Evolutionary conservation across 192 early-diverging fungal genomes (phyloP).

Genomic region (Backusella westeae): DNA sequence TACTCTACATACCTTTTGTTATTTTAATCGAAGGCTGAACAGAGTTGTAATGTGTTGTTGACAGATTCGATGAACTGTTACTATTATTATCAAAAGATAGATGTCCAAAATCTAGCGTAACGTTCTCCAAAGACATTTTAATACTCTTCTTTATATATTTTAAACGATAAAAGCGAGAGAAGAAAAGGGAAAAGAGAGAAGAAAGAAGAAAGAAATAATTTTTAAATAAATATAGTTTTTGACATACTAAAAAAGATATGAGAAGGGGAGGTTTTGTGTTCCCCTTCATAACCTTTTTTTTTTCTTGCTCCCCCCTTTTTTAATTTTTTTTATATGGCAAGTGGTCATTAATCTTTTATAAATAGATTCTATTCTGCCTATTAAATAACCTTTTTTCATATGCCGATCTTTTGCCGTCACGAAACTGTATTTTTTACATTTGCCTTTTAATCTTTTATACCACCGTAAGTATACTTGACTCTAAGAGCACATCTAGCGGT

Average conservation of each 20-base stretch:
- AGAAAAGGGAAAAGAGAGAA: neutral
- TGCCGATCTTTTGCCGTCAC: neutral
- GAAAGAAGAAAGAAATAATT: neutral
- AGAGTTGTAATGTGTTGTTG: slow-evolving; percentile 6
- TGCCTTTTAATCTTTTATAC: too few relatives aligned
- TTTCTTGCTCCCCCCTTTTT: neutral
- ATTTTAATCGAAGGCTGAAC: neutral
- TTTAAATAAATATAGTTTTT: neutral
- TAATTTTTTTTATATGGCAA: neutral
- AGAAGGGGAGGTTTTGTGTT: neutral
- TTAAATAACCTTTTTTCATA: neutral
- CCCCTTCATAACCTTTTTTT: neutral
- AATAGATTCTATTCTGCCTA: neutral
- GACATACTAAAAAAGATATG: neutral
- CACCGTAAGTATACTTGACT: too few relatives aligned
- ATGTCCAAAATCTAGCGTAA: slow-evolving; percentile 20
- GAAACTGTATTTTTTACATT: too few relatives aligned
- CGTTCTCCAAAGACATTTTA: slow-evolving; percentile 26
- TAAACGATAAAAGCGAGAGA: neutral
- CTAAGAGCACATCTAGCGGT: too few relatives aligned
- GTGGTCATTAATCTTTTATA: neutral
- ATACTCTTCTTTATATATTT: neutral
- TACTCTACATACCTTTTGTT: slow-evolving; percentile 14
- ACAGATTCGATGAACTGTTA: neutral
- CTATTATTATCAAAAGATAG: slow-evolving; percentile 25